Conservation (phyloP, 139 green algal species). For the Zygnema circumcarinatum region DNA sequence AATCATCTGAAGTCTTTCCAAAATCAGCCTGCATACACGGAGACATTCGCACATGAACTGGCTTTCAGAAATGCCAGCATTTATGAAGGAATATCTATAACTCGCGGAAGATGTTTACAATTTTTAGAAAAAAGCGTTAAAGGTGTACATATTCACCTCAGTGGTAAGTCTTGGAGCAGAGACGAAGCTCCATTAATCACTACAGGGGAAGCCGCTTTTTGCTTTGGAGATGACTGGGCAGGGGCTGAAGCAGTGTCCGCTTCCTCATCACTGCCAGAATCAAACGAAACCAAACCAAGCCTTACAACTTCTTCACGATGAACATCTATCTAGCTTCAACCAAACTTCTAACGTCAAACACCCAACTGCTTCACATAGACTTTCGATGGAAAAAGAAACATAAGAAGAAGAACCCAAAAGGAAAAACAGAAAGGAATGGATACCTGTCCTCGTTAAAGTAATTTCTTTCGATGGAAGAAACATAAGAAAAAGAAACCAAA, state of each 20-base stretch:
- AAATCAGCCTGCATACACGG: too few relatives aligned
- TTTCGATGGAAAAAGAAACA: neutral
- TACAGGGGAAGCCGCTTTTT: neutral
- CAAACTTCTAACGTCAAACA: neutral
- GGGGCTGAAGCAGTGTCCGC: slow-evolving; percentile 17
- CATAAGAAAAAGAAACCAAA: neutral
- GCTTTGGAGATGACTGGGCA: neutral
- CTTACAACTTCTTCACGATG: neutral
- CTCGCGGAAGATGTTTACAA: too few relatives aligned
- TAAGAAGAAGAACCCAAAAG: neutral
- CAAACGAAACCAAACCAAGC: too few relatives aligned
- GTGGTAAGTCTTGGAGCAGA: neutral
- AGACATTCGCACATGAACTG: too few relatives aligned
- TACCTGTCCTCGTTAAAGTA: slow-evolving; percentile 43
- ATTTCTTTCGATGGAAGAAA: neutral
- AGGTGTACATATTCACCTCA: neutral
- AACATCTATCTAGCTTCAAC: neutral
- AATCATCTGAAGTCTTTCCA: neutral
- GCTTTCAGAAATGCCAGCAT: too few relatives aligned
- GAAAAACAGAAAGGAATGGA: neutral
- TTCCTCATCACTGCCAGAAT: slow-evolving; percentile 28
- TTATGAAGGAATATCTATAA: too few relatives aligned
- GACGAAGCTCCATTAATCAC: slow-evolving; percentile 9
- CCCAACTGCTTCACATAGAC: neutral
- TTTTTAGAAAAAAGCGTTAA: too few relatives aligned